Conservation (phyloP, 257 asterid genomes). For the Prunella vulgaris region DNA sequence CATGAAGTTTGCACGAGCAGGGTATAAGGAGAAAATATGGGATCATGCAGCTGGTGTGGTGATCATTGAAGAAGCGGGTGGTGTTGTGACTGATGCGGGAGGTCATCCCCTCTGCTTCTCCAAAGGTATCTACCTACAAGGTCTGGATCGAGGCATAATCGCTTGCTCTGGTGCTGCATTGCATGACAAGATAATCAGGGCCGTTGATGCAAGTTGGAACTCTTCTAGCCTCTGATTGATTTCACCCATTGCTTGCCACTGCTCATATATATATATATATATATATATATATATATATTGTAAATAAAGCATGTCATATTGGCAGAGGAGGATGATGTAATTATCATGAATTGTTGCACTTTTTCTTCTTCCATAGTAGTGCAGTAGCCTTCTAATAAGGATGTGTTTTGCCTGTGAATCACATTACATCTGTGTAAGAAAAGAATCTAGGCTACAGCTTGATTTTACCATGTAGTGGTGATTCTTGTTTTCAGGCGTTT, state of each 20-base stretch:
- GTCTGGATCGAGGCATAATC: conserved; percentile 77
- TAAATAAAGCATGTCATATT: background rate
- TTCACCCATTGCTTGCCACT: background rate
- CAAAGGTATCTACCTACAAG: conserved; percentile 67
- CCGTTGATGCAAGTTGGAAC: conserved; percentile 86
- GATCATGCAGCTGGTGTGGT: conserved; percentile 93
- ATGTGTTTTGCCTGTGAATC: background rate
- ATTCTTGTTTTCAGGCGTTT: too few relatives aligned
- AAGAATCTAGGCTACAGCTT: background rate
- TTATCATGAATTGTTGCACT: background rate
- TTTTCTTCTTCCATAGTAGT: background rate
- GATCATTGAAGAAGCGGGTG: conserved; percentile 77
- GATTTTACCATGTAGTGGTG: too few relatives aligned
- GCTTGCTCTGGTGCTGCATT: conserved; percentile 62
- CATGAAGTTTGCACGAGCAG: conserved; percentile 78
- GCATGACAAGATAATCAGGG: conserved; percentile 64
- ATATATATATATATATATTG: too few relatives aligned
- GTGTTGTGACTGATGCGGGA: conserved; percentile 82
- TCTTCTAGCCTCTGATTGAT: conserved; percentile 45
- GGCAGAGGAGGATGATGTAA: background rate
- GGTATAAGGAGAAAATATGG: conserved; percentile 90
- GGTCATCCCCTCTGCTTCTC: conserved; percentile 69
- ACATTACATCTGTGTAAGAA: background rate
- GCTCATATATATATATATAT: background rate
- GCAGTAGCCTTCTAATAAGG: background rate